Evolutionary conservation across 1,284 basidiomycete genomes (phyloP).

Genomic region (Trichosporon faecale): DNA sequence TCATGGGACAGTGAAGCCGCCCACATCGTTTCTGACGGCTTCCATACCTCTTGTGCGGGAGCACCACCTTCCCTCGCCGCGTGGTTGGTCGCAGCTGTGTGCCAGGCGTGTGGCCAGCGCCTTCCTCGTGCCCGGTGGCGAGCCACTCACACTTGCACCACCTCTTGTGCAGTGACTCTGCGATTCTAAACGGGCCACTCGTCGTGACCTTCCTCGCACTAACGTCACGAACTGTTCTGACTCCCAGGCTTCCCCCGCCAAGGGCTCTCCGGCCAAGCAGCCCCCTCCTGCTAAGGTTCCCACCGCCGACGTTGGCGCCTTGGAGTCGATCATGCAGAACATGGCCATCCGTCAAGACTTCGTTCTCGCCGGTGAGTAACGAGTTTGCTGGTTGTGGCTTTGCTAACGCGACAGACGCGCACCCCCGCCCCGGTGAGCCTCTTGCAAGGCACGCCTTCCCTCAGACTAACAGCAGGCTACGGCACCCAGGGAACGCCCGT

Average conservation of each 20-base stretch:
- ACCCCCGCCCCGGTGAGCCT: constrained; percentile 22
- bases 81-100: too few species aligned
- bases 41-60: too few species aligned
- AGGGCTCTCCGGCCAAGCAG: background rate
- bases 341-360: background rate
- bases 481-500: constrained; percentile 41
- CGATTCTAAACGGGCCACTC: background rate
- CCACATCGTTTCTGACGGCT: background rate
- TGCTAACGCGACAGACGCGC: constrained; percentile 15
- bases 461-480: constrained; percentile 25
- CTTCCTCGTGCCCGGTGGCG: background rate
- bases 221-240: background rate
- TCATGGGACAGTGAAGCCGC: background rate
- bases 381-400: background rate
- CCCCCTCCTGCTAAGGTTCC: background rate
- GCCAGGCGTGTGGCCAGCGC: background rate
- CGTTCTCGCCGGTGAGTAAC: background rate
- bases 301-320: background rate
- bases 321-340: constrained; percentile 8
- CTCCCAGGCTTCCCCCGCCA: too few species aligned
- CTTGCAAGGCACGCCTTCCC: too few species aligned
- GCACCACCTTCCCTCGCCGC: too few species aligned
- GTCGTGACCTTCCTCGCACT: background rate
- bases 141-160: background rate
- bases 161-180: background rate